A percentile compares a stretch with the other conserved stretches of the same genome.
These are phyloP conservation scores for Avicennia marina DNA, from an alignment of 257 asterid species.

Conservation along the genomic window DNA sequence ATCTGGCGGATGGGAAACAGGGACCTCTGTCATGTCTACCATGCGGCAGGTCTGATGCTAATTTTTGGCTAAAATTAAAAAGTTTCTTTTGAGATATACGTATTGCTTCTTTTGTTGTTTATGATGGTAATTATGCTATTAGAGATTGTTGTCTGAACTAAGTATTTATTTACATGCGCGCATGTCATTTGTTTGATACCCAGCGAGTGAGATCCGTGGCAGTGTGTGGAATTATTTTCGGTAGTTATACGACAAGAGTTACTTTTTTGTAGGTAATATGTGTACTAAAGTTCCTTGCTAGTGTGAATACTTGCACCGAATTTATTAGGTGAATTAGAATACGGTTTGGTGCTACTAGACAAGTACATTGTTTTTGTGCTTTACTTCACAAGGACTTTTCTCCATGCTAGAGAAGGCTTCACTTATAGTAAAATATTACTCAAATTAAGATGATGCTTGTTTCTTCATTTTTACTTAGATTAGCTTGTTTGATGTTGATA, in stretches of 20 bases:
- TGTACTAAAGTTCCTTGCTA: neutral
- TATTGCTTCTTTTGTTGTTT: slow-evolving; percentile 6
- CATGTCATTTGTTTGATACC: slow-evolving; percentile 6
- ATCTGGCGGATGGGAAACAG: slow-evolving; percentile 75
- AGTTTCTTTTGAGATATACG: neutral
- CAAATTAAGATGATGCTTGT: neutral
- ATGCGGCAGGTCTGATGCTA: slow-evolving; percentile 59
- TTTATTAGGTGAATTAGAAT: slow-evolving; percentile 6
- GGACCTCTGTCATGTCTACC: slow-evolving; percentile 68
- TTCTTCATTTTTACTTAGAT: slow-evolving; percentile 9
- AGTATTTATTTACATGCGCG: neutral
- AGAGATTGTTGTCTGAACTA: neutral
- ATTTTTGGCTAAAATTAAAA: slow-evolving; percentile 22
- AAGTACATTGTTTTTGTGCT: neutral
- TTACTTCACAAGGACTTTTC: no score
- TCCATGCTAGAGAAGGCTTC: no score
- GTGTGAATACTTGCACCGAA: neutral
- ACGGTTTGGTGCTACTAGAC: neutral
- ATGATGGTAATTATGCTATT: neutral
- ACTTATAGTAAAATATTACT: neutral
- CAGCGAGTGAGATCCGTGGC: slow-evolving; percentile 1
- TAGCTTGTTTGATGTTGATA: slow-evolving; percentile 1
- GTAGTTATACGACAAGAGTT: slow-evolving; percentile 6
- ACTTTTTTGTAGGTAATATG: neutral
- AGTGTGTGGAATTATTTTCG: neutral